Conservation (phyloP, 2,329 filamentous ascomycete genomes). For the Botryotinia convoluta region DNA sequence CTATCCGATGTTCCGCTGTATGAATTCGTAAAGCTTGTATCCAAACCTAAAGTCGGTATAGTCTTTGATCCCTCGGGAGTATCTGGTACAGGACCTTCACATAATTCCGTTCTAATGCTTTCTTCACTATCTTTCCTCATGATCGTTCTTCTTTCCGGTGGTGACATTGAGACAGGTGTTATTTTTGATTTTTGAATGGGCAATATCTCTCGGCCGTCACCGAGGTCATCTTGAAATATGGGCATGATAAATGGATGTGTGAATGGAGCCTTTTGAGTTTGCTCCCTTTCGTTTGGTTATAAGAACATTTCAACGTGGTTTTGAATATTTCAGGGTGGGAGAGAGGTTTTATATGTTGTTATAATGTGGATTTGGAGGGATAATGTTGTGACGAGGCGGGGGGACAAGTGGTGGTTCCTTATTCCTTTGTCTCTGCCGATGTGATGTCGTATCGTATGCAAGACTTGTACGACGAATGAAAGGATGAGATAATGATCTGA, state of each 20-base stretch:
- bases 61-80: conserved; percentile 24
- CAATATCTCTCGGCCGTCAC: conserved; percentile 34
- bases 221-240: conserved; percentile 55
- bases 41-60: conserved; percentile 22
- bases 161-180: conserved; percentile 29
- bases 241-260: conserved; percentile 47
- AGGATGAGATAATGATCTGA: neutral
- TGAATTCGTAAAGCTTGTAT: conserved; percentile 25
- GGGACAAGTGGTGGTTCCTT: conserved; percentile 3
- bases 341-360: conserved; percentile 7
- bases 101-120: conserved; percentile 59
- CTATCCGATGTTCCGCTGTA: conserved; percentile 52
- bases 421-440: conserved; percentile 17
- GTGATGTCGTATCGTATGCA: conserved; percentile 16
- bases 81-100: conserved; percentile 52
- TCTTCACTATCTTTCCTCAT: conserved; percentile 53
- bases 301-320: neutral
- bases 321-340: neutral
- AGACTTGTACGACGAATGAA: neutral
- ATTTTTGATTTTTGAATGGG: conserved; percentile 27
- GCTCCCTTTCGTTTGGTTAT: conserved; percentile 17
- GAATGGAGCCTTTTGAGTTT: conserved; percentile 15
- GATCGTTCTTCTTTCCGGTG: conserved; percentile 26
- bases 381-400: conserved; percentile 12
- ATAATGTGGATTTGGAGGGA: neutral